These are phyloP conservation scores for Cylindrotheca closterium DNA, from an alignment of 108 stramenopile species.

Conservation along the genomic window DNA sequence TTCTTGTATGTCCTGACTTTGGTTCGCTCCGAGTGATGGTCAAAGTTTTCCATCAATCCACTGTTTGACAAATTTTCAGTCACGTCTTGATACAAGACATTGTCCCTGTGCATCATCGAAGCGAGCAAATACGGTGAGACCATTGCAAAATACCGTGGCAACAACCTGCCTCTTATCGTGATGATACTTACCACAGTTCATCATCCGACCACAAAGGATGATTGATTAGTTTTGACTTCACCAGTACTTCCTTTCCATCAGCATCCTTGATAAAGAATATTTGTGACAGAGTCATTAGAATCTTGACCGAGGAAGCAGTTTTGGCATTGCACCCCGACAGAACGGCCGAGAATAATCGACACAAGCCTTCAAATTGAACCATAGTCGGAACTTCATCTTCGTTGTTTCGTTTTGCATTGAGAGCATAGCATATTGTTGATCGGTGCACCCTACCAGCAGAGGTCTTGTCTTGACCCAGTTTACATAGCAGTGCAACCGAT, in stretches of 20 bases:
- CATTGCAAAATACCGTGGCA: too few species aligned
- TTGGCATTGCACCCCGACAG: constrained; percentile 47
- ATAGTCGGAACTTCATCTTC: constrained; percentile 35
- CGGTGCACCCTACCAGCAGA: constrained; percentile 32
- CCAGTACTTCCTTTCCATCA: constrained; percentile 34
- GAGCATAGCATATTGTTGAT: constrained; percentile 56
- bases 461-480: constrained; percentile 37
- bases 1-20: constrained; percentile 13
- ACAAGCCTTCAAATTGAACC: constrained; percentile 56
- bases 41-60: constrained; percentile 67
- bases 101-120: constrained; percentile 30
- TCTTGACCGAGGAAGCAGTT: constrained; percentile 66
- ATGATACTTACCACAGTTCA: constrained; percentile 46
- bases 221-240: constrained; percentile 42
- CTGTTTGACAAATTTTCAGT: constrained; percentile 63
- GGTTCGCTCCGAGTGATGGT: constrained; percentile 10
- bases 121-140: not conserved
- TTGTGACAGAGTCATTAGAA: constrained; percentile 74
- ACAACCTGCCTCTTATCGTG: too few species aligned
- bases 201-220: constrained; percentile 67
- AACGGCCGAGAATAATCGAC: constrained; percentile 56
- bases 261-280: constrained; percentile 48
- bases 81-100: constrained; percentile 63
- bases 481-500: constrained; percentile 26
- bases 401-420: constrained; percentile 62